Base-by-base conservation (phyloP, 768 basidiomycete genomes). In the Cyathus striatus region DNA sequence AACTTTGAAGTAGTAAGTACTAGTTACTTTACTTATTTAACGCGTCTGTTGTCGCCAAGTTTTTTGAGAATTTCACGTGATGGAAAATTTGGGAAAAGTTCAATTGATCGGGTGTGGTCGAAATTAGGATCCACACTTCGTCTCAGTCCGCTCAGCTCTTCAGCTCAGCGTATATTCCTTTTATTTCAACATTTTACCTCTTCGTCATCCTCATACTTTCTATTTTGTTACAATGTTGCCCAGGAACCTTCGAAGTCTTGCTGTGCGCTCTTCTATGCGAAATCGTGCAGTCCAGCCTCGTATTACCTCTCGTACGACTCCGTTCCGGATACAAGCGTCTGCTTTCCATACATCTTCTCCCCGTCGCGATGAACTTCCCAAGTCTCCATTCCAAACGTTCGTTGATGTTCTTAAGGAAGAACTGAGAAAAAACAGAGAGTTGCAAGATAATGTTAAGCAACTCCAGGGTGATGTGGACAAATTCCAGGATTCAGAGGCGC, bases 381-480 rank as follows among this genome's bases (percentile, higher is more conserved):
- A 89, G 60, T 96, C 92, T 3, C 96, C 96, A 1, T 97, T 96
- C 57, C 86, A 90, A 62, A 92, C 92, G 2, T 99, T 99, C 51
- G 92, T 97, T 6, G 89, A 98, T 24, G 92, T 94, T 16, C 70
- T 99, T 35, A 81, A 78, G 52, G 93, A 96, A 41, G 96, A 99
- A 66, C 66, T 99, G 35, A 75, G 80, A 60, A 98, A 97, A 74
- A 95, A 90, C 59, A 70, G 92, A 49, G 94, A 95, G 61, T 73
- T 96, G 39, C 91, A 95, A 68, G 94, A 98, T 24, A 95, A 95
- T 64, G 86, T 97, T 38, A 94, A 93, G 69, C 91, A 96, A 66
- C 75, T 99, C 14, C 91, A 95, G 66, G 96, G 96, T 49, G 93
- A 98, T 62, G 95, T 96, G 26, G 90, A 91, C 68, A 96, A 96